phyloP scores from a whole-genome alignment of 345 rosid genomes.

The Camelina laxa region DNA sequence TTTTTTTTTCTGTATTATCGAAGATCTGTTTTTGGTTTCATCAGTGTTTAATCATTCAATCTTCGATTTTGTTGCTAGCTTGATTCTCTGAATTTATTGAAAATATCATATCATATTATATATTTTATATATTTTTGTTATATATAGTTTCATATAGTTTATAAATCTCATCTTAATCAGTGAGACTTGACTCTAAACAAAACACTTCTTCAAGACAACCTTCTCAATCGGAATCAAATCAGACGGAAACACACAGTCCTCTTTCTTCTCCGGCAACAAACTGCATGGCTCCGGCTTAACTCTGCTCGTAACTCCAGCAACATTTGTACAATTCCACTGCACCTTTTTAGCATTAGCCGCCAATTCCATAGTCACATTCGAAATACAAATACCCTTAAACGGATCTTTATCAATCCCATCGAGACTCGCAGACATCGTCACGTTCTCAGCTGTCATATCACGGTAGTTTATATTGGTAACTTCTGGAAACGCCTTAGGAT shows the following conservation, averaged over 20 bases:
- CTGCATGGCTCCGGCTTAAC: slow-evolving; percentile 65
- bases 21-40: too few relatives aligned
- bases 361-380: slow-evolving; percentile 58
- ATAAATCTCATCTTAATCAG: too few relatives aligned
- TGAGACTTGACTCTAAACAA: not conserved
- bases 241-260: slow-evolving; percentile 59
- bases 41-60: too few relatives aligned
- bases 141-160: too few relatives aligned
- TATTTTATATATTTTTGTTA: too few relatives aligned
- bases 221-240: slow-evolving; percentile 70
- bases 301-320: slow-evolving; percentile 60
- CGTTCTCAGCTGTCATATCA: slow-evolving; percentile 64
- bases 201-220: slow-evolving; percentile 54
- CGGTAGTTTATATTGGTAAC: slow-evolving; percentile 58
- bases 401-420: slow-evolving; percentile 56
- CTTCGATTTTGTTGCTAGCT: not conserved
- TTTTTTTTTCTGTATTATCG: not conserved
- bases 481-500: slow-evolving; percentile 65
- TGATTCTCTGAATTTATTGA: not conserved
- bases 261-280: slow-evolving; percentile 51
- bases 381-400: slow-evolving; percentile 70
- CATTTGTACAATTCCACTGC: slow-evolving; percentile 74
- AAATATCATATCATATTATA: not conserved
- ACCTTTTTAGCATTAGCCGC: slow-evolving; percentile 45
- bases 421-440: slow-evolving; percentile 55